Conservation (phyloP, 805 yeast genomes). For the Metschnikowia koreensis region DNA sequence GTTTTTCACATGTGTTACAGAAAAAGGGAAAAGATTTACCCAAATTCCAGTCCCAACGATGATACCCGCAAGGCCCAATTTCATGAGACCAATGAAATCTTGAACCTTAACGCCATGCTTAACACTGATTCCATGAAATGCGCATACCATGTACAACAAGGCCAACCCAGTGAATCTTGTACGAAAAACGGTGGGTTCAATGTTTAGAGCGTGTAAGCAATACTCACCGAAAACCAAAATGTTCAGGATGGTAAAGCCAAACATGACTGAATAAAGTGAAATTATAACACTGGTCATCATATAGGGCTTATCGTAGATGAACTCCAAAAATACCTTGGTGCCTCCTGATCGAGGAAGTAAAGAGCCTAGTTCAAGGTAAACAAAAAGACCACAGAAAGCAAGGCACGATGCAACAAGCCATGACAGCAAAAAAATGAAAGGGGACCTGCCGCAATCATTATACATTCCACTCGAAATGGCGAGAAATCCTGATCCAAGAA, state of each 20-base stretch:
- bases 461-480: conserved; percentile 68
- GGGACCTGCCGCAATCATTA: conserved; percentile 67
- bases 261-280: conserved; percentile 47
- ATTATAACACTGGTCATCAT: conserved; percentile 52
- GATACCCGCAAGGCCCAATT: conserved; percentile 50
- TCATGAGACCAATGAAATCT: conserved; percentile 60
- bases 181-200: conserved; percentile 35
- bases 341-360: conserved; percentile 76
- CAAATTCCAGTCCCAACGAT: conserved; percentile 60
- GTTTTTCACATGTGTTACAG: conserved; percentile 43
- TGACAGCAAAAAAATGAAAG: conserved; percentile 54
- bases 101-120: conserved; percentile 60
- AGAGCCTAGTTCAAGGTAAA: conserved; percentile 69
- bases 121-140: conserved; percentile 58
- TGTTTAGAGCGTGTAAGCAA: conserved; percentile 44
- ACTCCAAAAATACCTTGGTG: conserved; percentile 68
- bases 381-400: conserved; percentile 64
- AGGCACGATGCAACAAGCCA: conserved; percentile 64
- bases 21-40: conserved; percentile 49
- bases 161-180: conserved; percentile 33
- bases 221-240: conserved; percentile 64
- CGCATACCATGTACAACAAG: conserved; percentile 28
- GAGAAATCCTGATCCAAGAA: conserved; percentile 77
- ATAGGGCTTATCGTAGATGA: conserved; percentile 59
- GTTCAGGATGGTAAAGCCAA: conserved; percentile 56